Evolutionary conservation across 306 rosid species (phyloP).

Genomic region (Cicer yamashitae): DNA sequence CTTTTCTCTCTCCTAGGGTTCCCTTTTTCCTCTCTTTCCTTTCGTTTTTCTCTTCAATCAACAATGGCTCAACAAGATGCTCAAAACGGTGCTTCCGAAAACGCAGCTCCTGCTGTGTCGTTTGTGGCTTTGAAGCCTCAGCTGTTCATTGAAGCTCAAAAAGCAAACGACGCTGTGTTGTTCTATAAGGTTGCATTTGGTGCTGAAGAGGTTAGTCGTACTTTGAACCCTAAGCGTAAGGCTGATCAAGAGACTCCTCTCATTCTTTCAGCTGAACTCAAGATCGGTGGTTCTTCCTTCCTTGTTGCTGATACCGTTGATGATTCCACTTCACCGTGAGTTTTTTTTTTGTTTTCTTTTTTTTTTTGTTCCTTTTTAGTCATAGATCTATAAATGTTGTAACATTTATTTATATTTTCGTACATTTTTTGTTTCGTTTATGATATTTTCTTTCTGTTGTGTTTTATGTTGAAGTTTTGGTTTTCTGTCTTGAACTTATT

Average conservation of each 20-base stretch:
- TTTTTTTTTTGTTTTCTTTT: neutral
- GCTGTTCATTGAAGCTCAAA: constrained; percentile 67
- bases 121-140: constrained; percentile 60
- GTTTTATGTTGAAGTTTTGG: too few relatives aligned
- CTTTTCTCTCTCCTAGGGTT: constrained; percentile 65
- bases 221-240: constrained; percentile 73
- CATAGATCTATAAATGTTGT: neutral
- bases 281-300: constrained; percentile 59
- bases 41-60: neutral
- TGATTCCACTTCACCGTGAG: constrained; percentile 52
- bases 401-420: neutral
- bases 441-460: neutral
- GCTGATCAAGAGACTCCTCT: constrained; percentile 80
- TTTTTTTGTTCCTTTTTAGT: neutral
- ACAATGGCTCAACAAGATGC: constrained; percentile 69
- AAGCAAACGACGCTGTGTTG: constrained; percentile 69
- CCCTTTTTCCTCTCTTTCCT: neutral
- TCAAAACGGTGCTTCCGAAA: constrained; percentile 64
- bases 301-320: constrained; percentile 56
- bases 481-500: too few relatives aligned
- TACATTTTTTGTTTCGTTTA: neutral
- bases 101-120: neutral
- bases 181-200: constrained; percentile 83
- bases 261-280: constrained; percentile 66
- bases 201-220: constrained; percentile 70